Evolutionary conservation across 768 basidiomycete species (phyloP), one percentile per base, ranked within the genome.

Genomic region (Rhodosporidiobolus odoratus): DNA sequence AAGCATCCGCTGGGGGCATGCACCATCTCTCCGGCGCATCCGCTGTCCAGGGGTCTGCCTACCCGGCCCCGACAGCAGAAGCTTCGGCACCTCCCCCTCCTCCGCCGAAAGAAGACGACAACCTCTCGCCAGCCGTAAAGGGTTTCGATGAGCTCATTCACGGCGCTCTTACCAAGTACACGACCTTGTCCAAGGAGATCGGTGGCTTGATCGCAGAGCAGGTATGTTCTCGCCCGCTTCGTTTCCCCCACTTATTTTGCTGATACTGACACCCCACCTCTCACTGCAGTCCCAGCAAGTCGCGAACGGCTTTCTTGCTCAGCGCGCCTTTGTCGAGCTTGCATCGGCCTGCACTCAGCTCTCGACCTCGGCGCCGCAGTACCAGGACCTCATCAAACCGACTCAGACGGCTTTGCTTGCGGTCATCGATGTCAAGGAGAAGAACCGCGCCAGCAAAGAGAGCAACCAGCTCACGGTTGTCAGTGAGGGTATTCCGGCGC

Each of bases 331-430:
- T 73, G 80, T 99, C 67, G 82, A 85, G 48, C 79, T 86, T 40
- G 88, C 87, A 0, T 84, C 87, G 12, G 80, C 83, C 23, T 94
- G 92, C 83, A 87, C 86, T 76, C 91, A 93, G 79, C 93, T 95
- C 3, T 84, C 84, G 10, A 38, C 64, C 3, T 58, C 73, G 1
- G 69, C 70, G n/a, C 72, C 75, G 40, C 80, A 81, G 5, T 83
- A 90, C 56, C 84, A 82, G 48, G 80, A 81, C 43, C 77, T 93
- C 52, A 82, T 96, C 21, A 81, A 79, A 3, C 90, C 89, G 4
- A 84, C 95, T 56, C 86, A 87, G 62, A 82, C 84, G 25, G 84
- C 87, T 12, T 86, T 97, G 67, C 86, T 87, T 69, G 86, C 86
- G 4, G 86, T 96, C 71, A 83, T 85, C n/a, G 87, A 88, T 53